Evolutionary conservation across 805 yeast species (phyloP).

Genomic region (Candida sphagnicola): DNA sequence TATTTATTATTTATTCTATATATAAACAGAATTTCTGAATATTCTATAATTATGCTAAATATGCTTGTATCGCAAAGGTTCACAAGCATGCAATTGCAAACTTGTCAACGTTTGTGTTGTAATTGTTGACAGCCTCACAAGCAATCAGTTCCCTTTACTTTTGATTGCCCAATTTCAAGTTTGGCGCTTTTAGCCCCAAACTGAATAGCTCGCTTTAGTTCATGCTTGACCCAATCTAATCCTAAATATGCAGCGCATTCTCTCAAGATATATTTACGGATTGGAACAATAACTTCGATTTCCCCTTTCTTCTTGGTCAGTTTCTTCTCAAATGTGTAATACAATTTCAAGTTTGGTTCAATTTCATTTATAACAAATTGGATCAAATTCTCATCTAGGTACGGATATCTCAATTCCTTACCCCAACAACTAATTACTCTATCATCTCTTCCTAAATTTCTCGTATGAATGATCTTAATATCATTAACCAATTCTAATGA

Average conservation of each 20-base stretch:
- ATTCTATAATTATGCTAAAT: background rate
- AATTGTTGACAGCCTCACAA: too few species aligned
- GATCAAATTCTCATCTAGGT: conserved; percentile 62
- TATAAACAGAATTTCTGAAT: background rate
- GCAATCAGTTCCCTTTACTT: conserved; percentile 69
- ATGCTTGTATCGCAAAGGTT: too few species aligned
- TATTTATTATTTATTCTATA: conserved; percentile 2
- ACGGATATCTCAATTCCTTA: conserved; percentile 86
- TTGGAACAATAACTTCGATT: conserved; percentile 15
- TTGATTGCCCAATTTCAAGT: conserved; percentile 77
- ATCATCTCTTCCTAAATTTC: conserved; percentile 91
- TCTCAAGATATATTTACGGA: conserved; percentile 57
- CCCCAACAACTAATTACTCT: conserved; percentile 85
- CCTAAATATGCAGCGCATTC: conserved; percentile 52
- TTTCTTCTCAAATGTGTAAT: conserved; percentile 22
- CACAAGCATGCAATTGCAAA: too few species aligned
- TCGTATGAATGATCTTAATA: conserved; percentile 63
- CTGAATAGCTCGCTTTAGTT: conserved; percentile 91
- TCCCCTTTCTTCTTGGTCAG: conserved; percentile 23
- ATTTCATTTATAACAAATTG: conserved; percentile 41
- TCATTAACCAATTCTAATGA: conserved; percentile 63
- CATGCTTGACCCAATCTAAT: conserved; percentile 56
- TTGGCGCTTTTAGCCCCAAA: conserved; percentile 96
- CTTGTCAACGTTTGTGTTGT: too few species aligned
- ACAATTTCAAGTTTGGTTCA: conserved; percentile 45